Conservation (phyloP, 345 rosid species). For the Sonneratia alba region DNA sequence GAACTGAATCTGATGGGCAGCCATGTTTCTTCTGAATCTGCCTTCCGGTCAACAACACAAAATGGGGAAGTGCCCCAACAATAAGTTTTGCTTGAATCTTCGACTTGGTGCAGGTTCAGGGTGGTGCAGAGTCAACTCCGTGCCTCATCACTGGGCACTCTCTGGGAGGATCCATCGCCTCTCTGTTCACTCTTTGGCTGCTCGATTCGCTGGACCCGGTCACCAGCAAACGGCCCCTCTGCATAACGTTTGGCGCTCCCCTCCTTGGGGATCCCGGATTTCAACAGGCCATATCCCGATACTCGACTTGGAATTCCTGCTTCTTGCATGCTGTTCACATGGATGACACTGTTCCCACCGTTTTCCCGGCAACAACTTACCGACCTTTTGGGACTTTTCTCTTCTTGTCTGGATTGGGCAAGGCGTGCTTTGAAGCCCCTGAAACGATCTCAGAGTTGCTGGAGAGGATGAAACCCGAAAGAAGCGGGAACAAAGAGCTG, state of each 20-base stretch:
- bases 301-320: conserved; percentile 36
- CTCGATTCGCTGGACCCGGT: conserved; percentile 22
- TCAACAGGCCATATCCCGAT: conserved; percentile 22
- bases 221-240: conserved; percentile 28
- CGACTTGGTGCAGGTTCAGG: conserved; percentile 1
- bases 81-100: background rate
- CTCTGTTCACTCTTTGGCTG: conserved; percentile 60
- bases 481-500: conserved; percentile 6
- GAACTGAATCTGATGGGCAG: background rate
- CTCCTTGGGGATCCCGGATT: conserved; percentile 33
- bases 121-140: conserved; percentile 1
- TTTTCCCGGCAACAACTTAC: conserved; percentile 16
- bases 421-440: conserved; percentile 42
- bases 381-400: conserved; percentile 55
- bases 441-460: conserved; percentile 25
- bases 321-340: conserved; percentile 45
- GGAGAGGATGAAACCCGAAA: conserved; percentile 5
- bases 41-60: background rate
- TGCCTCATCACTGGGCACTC: conserved; percentile 46
- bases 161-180: conserved; percentile 63
- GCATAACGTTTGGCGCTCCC: conserved; percentile 69
- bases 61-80: background rate
- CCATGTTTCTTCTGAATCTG: background rate
- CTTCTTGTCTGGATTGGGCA: conserved; percentile 25
- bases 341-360: conserved; percentile 24